Evolutionary conservation across 306 rosid species (phyloP).

Genomic region (Cicer pinnatifidum): DNA sequence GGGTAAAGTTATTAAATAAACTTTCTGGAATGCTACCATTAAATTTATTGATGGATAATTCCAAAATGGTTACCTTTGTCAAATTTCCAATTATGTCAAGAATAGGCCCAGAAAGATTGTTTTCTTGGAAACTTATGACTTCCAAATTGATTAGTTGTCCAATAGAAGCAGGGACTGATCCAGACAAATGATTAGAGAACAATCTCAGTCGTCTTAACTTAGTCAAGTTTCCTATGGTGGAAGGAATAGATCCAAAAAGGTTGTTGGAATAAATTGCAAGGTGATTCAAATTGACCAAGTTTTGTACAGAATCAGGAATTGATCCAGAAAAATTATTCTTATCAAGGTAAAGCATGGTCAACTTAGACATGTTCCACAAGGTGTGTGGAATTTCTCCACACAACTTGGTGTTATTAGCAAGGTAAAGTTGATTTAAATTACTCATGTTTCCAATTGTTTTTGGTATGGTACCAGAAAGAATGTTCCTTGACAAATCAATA

Average conservation of each 20-base stretch:
- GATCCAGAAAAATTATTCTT: not conserved
- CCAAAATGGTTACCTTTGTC: not conserved
- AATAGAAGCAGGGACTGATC: constrained; percentile 28
- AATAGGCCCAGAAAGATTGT: constrained; percentile 37
- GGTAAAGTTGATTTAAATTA: not conserved
- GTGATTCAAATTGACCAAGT: not conserved
- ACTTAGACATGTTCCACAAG: constrained; percentile 27
- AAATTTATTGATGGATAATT: not conserved
- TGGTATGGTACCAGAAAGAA: constrained; percentile 31
- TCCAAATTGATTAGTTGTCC: constrained; percentile 12
- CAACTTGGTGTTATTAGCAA: not conserved
- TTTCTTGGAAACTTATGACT: accelerated
- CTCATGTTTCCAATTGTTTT: constrained; percentile 36
- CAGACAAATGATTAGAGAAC: not conserved
- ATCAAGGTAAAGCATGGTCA: not conserved
- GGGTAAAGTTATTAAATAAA: not conserved
- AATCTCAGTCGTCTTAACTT: not conserved
- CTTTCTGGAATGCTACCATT: not conserved
- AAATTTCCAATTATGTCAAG: constrained; percentile 37
- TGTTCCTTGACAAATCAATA: not conserved
- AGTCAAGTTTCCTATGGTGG: constrained; percentile 41
- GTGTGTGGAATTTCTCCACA: constrained; percentile 32
- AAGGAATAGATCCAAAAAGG: constrained; percentile 42
- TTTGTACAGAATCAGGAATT: constrained; percentile 8
- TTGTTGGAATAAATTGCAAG: not conserved